Percentiles rank a stretch among this genome's conserved stretches.
Evolutionary conservation across 2,329 filamentous ascomycete genomes (phyloP).

Genomic region (Talaromyces verruculosus): DNA sequence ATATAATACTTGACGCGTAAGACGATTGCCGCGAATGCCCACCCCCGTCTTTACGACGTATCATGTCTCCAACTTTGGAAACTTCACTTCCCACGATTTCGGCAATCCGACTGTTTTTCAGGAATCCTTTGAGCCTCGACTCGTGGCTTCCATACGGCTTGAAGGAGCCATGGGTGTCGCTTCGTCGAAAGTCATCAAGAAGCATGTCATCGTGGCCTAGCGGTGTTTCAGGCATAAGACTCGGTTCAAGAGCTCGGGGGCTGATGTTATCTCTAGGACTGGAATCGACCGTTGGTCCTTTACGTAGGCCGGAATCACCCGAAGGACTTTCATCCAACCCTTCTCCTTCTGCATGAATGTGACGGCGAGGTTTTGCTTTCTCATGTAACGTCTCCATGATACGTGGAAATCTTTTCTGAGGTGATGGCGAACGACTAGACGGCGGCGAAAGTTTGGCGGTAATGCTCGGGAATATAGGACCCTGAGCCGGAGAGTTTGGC

Average conservation of each 20-base stretch:
- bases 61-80: conserved; percentile 60
- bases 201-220: conserved; percentile 25
- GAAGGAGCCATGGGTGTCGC: conserved; percentile 30
- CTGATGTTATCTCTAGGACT: conserved; percentile 24
- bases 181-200: conserved; percentile 25
- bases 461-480: conserved; percentile 57
- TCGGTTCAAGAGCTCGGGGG: conserved; percentile 30
- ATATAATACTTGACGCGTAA: conserved; percentile 47
- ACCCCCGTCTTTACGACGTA: conserved; percentile 58
- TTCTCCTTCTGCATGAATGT: conserved; percentile 41
- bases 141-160: conserved; percentile 35
- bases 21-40: conserved; percentile 45
- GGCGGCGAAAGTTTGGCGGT: conserved; percentile 64
- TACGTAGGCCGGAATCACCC: conserved; percentile 25
- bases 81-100: conserved; percentile 68
- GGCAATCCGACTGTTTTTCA: conserved; percentile 74
- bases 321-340: conserved; percentile 26
- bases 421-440: conserved; percentile 64
- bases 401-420: conserved; percentile 54
- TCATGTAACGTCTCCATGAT: conserved; percentile 43
- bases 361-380: conserved; percentile 40
- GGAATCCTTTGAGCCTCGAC: conserved; percentile 68
- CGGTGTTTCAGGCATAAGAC: conserved; percentile 30
- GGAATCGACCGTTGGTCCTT: conserved; percentile 9
- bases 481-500: conserved; percentile 39